Percentiles rank a stretch among this genome's conserved stretches.
Conservation (phyloP, 768 basidiomycete species). For the Phlegmacium glaucopus region DNA sequence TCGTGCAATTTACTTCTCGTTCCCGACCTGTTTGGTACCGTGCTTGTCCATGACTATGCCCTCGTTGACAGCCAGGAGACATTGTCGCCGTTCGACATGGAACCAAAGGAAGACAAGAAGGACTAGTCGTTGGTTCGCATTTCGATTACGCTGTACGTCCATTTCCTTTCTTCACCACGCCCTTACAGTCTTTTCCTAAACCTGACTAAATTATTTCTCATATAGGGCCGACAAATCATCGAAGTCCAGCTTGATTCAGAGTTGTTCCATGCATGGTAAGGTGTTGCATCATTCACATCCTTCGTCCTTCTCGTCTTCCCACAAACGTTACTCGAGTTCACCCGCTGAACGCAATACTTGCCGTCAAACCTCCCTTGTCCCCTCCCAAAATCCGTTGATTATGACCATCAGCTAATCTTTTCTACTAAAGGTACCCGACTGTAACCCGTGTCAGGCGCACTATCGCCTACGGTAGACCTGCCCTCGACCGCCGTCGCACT, state of each 20-base stretch:
- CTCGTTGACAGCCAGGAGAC: constrained; percentile 62
- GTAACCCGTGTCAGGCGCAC: constrained; percentile 78
- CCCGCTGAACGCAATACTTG: too few relatives aligned
- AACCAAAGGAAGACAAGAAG: constrained; percentile 62
- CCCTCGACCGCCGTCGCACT: constrained; percentile 41
- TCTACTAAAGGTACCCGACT: constrained; percentile 66
- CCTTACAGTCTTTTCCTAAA: not conserved
- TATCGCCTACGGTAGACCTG: constrained; percentile 54
- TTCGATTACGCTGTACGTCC: constrained; percentile 62
- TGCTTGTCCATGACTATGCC: not conserved
- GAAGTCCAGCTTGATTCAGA: constrained; percentile 79
- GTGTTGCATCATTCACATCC: not conserved
- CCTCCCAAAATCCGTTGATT: not conserved
- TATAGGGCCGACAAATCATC: constrained; percentile 76
- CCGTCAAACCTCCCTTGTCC: too few relatives aligned
- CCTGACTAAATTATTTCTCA: not conserved
- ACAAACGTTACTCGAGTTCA: not conserved
- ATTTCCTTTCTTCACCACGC: not conserved
- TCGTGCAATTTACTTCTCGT: not conserved
- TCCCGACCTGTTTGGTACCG: not conserved
- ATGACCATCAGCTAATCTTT: constrained; percentile 1
- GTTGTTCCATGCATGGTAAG: constrained; percentile 65
- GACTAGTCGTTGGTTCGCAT: constrained; percentile 76
- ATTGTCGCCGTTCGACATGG: constrained; percentile 75
- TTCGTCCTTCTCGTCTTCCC: not conserved